Conservation (phyloP, 345 rosid species). For the Fremontodendron californicum region DNA sequence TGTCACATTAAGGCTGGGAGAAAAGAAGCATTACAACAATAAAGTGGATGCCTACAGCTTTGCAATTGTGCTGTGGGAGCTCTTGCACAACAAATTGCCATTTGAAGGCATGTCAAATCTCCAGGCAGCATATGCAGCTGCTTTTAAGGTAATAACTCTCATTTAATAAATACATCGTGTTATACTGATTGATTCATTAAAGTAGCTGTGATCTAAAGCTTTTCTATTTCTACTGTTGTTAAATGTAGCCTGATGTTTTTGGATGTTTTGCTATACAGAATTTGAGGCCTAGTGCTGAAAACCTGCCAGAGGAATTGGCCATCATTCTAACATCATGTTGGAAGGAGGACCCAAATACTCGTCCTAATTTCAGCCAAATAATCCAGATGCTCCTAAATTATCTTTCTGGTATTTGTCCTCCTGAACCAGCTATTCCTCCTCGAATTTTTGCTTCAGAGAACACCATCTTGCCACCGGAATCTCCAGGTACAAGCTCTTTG, state of each 20-base stretch:
- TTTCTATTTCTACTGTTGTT: background rate
- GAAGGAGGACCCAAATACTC: conserved; percentile 86
- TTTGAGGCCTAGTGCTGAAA: conserved; percentile 87
- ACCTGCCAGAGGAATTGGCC: conserved; percentile 72
- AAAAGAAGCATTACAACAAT: conserved; percentile 94
- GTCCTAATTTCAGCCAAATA: conserved; percentile 81
- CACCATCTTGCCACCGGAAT: conserved; percentile 67
- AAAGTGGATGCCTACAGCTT: conserved; percentile 97
- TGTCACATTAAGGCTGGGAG: conserved; percentile 83
- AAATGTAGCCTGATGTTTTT: background rate
- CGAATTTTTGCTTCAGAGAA: conserved; percentile 62
- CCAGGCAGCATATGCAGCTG: conserved; percentile 97
- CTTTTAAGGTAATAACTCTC: conserved; percentile 59
- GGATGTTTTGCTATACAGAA: conserved; percentile 41
- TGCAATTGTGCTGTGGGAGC: conserved; percentile 98
- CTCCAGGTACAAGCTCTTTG: conserved; percentile 90
- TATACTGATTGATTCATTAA: background rate
- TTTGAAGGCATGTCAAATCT: conserved; percentile 99
- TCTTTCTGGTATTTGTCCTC: conserved; percentile 55
- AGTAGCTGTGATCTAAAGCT: background rate
- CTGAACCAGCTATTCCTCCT: conserved; percentile 50
- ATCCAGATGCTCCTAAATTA: conserved; percentile 75
- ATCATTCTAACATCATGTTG: conserved; percentile 79
- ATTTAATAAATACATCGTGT: background rate
- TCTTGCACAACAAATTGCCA: conserved; percentile 82